Percentiles rank a stretch among this genome's conserved stretches.
Evolutionary conservation across 495 filamentous ascomycete genomes (phyloP).

Genomic region (Podospora australis): DNA sequence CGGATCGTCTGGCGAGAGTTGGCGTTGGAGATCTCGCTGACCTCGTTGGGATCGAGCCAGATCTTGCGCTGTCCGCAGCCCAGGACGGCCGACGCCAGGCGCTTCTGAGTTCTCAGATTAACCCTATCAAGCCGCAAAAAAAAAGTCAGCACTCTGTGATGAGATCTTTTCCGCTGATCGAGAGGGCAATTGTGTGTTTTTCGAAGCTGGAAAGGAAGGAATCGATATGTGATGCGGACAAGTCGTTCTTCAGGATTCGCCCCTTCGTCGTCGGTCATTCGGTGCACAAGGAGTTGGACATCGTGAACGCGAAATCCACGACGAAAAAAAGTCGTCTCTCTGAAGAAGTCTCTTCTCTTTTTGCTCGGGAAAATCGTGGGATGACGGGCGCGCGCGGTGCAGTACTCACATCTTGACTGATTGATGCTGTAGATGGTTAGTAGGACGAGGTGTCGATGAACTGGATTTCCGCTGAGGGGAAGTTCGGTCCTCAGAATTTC

Average conservation of each 20-base stretch:
- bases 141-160: conserved; percentile 30
- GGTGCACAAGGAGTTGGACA: neutral
- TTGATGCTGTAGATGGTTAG: conserved; percentile 40
- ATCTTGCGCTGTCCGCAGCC: conserved; percentile 99
- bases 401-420: conserved; percentile 50
- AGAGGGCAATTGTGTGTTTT: conserved; percentile 1
- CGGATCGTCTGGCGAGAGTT: conserved; percentile 99
- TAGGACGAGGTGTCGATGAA: conserved; percentile 38
- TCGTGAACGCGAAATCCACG: neutral
- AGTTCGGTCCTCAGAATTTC: conserved; percentile 33
- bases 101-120: conserved; percentile 99
- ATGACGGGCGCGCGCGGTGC: conserved; percentile 2
- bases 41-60: conserved; percentile 99
- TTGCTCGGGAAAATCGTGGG: neutral
- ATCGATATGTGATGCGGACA: neutral
- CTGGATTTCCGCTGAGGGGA: conserved; percentile 35
- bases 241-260: neutral
- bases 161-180: too few species aligned
- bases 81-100: conserved; percentile 95
- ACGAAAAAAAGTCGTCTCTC: conserved; percentile 3
- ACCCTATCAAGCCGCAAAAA: conserved; percentile 56
- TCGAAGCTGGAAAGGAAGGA: conserved; percentile 2
- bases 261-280: neutral
- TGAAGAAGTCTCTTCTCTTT: conserved; percentile 1
- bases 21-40: conserved; percentile 99